A percentile compares a stretch with the other conserved stretches of the same genome.
Evolutionary conservation across 768 basidiomycete genomes (phyloP).

Genomic region (Zangia roseola): DNA sequence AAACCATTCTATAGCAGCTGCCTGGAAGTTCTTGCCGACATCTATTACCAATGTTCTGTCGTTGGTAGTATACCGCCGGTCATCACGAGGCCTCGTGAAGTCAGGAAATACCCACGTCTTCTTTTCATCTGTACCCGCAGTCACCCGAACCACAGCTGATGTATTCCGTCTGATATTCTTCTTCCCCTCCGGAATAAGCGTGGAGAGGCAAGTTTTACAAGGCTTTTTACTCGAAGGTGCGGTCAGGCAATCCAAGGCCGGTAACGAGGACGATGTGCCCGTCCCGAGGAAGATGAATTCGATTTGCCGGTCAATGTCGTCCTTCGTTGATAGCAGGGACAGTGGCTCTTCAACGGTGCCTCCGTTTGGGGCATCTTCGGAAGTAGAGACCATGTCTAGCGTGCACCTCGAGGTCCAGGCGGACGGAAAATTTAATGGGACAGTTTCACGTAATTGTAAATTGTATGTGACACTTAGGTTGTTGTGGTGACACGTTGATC

Average conservation of each 20-base stretch:
- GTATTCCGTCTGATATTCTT: constrained; percentile 87
- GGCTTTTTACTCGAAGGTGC: constrained; percentile 48
- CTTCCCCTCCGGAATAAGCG: constrained; percentile 67
- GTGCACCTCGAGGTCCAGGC: neutral
- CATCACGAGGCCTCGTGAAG: neutral
- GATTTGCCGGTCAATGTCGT: constrained; percentile 18
- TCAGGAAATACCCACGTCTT: constrained; percentile 44
- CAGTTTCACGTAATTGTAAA: too few relatives aligned
- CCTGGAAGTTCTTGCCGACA: constrained; percentile 81
- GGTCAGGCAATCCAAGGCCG: constrained; percentile 73
- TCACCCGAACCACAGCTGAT: constrained; percentile 59
- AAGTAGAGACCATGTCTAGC: constrained; percentile 1
- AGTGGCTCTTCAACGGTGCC: neutral
- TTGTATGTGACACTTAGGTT: too few relatives aligned
- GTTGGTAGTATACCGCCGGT: neutral
- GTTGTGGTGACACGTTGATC: too few relatives aligned
- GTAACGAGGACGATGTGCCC: constrained; percentile 74
- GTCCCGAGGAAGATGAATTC: constrained; percentile 85
- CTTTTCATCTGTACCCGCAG: constrained; percentile 34
- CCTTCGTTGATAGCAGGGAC: neutral
- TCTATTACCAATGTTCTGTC: constrained; percentile 77
- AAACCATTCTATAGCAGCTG: constrained; percentile 53
- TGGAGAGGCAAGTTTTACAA: constrained; percentile 68
- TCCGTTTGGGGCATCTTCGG: constrained; percentile 1
- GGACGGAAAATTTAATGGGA: too few relatives aligned